Evolutionary conservation across 1,284 basidiomycete species (phyloP).

Genomic region (Leccinum ambiguum): DNA sequence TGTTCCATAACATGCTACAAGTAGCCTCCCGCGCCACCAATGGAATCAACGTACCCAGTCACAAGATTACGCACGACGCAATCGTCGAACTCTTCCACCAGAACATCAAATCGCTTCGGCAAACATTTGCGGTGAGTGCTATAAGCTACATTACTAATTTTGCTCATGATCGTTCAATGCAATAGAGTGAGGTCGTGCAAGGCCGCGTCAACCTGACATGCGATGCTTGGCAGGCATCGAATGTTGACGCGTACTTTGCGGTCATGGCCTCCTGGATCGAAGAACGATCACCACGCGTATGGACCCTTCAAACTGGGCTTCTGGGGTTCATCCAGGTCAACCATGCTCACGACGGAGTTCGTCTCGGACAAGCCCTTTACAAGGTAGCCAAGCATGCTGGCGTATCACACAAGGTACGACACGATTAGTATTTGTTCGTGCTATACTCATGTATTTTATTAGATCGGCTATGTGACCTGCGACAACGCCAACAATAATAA

Average conservation of each 20-base stretch:
- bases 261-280: constrained; percentile 11
- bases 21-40: background rate
- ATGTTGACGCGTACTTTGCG: constrained; percentile 7
- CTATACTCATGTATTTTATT: background rate
- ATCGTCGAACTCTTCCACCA: background rate
- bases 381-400: constrained; percentile 7
- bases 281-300: background rate
- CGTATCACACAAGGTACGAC: background rate
- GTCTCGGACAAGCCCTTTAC: constrained; percentile 11
- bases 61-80: background rate
- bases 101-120: no score
- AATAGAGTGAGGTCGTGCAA: background rate
- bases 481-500: constrained; percentile 11
- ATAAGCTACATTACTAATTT: background rate
- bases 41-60: background rate
- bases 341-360: background rate
- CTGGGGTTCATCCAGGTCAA: constrained; percentile 9
- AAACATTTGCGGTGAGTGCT: no score
- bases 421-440: background rate
- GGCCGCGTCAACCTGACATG: no score
- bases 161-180: background rate
- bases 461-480: constrained; percentile 7
- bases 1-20: background rate
- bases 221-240: constrained; percentile 8
- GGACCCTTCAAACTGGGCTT: background rate